phyloP scores from a whole-genome alignment of 2,329 filamentous ascomycete genomes.

The Penicillium paneum region DNA sequence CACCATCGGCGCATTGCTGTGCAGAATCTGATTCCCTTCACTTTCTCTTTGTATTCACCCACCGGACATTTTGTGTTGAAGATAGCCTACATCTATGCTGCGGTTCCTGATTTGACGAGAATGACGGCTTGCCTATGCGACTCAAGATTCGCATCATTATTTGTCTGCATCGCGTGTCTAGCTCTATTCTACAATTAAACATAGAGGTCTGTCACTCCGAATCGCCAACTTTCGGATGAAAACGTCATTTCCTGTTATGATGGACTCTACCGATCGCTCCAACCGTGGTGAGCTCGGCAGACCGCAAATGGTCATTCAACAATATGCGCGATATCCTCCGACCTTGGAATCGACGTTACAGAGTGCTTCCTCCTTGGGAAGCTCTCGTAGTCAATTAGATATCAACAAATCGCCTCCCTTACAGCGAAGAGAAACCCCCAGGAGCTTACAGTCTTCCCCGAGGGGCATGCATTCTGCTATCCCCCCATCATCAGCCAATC shows the following conservation, averaged over 20 bases:
- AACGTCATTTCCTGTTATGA: conserved; percentile 30
- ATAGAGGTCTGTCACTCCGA: neutral
- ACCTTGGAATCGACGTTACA: conserved; percentile 35
- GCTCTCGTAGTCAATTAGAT: conserved; percentile 32
- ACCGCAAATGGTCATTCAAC: conserved; percentile 35
- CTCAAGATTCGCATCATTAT: conserved; percentile 9
- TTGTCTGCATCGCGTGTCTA: conserved; percentile 5
- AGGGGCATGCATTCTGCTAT: conserved; percentile 30
- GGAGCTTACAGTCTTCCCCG: conserved; percentile 41
- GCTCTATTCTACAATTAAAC: neutral
- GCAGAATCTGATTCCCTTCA: neutral
- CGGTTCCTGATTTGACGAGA: conserved; percentile 4
- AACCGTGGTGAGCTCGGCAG: conserved; percentile 26
- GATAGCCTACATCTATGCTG: neutral
- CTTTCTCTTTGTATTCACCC: neutral
- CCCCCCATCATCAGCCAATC: conserved; percentile 27
- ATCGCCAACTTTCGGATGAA: conserved; percentile 27
- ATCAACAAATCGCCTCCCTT: conserved; percentile 37
- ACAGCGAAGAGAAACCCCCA: conserved; percentile 38
- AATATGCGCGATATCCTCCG: conserved; percentile 40
- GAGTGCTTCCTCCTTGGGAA: conserved; percentile 38
- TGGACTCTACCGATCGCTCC: conserved; percentile 23
- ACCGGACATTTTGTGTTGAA: neutral
- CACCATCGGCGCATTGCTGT: neutral
- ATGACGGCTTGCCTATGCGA: conserved; percentile 8